A percentile compares a stretch with the other conserved stretches of the same genome.
Conservation (phyloP, 495 filamentous ascomycete species). For the Monascus purpureus region DNA sequence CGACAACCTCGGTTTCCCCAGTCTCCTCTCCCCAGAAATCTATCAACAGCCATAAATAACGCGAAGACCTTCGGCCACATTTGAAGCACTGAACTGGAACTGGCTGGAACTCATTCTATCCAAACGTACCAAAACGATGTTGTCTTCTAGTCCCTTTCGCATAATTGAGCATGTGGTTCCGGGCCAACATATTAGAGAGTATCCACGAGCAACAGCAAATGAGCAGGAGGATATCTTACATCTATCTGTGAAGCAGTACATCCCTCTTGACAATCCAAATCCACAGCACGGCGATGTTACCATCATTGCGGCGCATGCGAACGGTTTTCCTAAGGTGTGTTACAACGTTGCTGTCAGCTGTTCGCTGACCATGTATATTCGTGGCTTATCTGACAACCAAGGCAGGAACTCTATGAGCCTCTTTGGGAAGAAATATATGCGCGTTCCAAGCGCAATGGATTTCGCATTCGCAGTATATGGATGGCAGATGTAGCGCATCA, state of each 20-base stretch:
- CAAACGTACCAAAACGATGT: constrained; percentile 11
- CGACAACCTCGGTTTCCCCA: too few species aligned
- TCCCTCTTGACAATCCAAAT: constrained; percentile 47
- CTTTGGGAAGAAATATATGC: constrained; percentile 65
- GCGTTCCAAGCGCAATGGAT: constrained; percentile 36
- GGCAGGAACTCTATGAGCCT: constrained; percentile 74
- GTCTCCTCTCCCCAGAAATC: too few species aligned
- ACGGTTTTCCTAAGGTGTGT: constrained; percentile 74
- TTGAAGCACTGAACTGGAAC: too few species aligned
- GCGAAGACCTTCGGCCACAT: too few species aligned
- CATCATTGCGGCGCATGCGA: constrained; percentile 72
- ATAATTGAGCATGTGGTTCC: constrained; percentile 49
- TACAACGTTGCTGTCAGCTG: too few species aligned
- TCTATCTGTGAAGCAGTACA: constrained; percentile 74
- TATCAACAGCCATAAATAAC: too few species aligned
- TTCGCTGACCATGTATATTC: constrained; percentile 1
- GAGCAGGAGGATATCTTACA: constrained; percentile 48
- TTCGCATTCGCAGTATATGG: constrained; percentile 70
- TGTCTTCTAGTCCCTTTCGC: constrained; percentile 25
- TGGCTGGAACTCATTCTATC: too few species aligned
- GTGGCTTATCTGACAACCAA: neutral
- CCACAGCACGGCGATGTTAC: constrained; percentile 63
- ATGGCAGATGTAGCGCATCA: constrained; percentile 72
- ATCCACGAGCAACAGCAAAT: constrained; percentile 45
- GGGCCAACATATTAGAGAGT: constrained; percentile 61